phyloP scores from a whole-genome alignment of 352 stramenopile species.

The Elongisporangium prolatum region DNA sequence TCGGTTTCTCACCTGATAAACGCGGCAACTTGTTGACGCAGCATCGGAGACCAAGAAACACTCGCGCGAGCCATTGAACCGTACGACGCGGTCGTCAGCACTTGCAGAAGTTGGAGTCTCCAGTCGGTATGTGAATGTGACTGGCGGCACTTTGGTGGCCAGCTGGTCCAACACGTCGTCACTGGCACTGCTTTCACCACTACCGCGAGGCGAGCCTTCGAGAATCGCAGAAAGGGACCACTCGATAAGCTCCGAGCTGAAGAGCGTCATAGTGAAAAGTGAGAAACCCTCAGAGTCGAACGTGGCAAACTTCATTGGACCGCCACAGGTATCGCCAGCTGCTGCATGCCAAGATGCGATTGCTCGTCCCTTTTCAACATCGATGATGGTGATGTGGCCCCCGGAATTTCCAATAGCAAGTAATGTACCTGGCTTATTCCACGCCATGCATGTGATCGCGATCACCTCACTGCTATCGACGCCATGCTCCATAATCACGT shows the following conservation, averaged over 20 bases:
- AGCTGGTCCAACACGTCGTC: not conserved
- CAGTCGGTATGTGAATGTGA: not conserved
- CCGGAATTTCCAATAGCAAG: not conserved
- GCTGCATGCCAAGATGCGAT: not conserved
- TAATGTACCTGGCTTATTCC: not conserved
- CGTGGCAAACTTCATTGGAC: not conserved
- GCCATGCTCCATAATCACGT: not conserved
- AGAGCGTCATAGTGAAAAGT: not conserved
- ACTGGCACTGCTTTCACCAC: not conserved
- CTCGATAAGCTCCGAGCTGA: not conserved
- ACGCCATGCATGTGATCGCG: not conserved
- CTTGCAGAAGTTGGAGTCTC: slow-evolving; percentile 7
- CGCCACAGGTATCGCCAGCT: not conserved
- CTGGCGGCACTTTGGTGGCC: not conserved
- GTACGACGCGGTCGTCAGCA: slow-evolving; percentile 8
- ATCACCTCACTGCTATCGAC: not conserved
- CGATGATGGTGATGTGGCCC: not conserved
- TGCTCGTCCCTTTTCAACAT: not conserved
- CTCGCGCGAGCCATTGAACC: not conserved
- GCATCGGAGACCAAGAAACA: not conserved
- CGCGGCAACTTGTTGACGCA: not conserved
- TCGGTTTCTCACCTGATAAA: not conserved
- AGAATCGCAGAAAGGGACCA: not conserved
- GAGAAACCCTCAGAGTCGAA: not conserved
- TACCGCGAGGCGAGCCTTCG: not conserved